Conservation (phyloP, 306 rosid genomes). For the Pachyrhizus erosus region DNA sequence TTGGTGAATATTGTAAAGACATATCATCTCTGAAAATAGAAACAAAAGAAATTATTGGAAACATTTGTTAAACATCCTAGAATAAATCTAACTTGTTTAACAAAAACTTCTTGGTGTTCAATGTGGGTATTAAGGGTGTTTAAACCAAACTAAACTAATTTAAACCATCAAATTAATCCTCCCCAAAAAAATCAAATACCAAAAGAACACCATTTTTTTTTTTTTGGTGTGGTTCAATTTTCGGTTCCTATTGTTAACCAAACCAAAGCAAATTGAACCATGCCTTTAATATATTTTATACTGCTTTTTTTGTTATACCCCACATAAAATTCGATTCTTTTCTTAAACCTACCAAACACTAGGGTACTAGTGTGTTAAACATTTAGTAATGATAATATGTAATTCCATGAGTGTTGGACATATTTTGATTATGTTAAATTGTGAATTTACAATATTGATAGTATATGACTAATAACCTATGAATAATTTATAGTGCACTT, state of each 20-base stretch:
- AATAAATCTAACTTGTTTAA: not conserved
- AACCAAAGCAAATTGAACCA: too few relatives aligned
- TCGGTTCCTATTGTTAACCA: not conserved
- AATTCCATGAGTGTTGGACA: not conserved
- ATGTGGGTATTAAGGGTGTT: not conserved
- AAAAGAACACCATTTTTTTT: not conserved
- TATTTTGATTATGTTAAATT: not conserved
- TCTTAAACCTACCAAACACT: not conserved
- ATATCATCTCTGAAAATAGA: conserved; percentile 77
- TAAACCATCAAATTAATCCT: not conserved
- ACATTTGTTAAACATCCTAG: not conserved
- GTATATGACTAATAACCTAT: not conserved
- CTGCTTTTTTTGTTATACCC: not conserved
- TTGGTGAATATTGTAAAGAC: conserved; percentile 83
- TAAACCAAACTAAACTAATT: not conserved
- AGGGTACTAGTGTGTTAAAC: not conserved
- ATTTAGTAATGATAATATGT: not conserved
- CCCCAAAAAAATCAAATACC: not conserved
- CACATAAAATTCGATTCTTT: not conserved
- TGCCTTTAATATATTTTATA: too few relatives aligned
- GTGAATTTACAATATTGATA: not conserved
- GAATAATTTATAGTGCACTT: not conserved
- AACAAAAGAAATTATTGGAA: not conserved
- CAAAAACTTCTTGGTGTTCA: conserved; percentile 28
- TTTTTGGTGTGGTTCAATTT: not conserved